Evolutionary conservation across 2,329 filamentous ascomycete genomes (phyloP).

Genomic region (Scortechinia acanthostroma): DNA sequence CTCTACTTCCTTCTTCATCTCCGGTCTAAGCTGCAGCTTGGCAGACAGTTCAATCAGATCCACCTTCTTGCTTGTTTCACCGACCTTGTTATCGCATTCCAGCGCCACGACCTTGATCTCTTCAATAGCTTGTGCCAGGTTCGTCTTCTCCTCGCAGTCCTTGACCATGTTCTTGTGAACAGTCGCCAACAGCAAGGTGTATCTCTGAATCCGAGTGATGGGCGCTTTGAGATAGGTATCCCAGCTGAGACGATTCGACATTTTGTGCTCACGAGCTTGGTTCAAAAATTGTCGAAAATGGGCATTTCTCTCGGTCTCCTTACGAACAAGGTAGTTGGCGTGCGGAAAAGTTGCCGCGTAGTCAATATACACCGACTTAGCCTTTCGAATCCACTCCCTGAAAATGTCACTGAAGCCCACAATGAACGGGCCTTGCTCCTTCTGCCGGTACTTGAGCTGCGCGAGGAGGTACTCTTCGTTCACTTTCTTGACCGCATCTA

Average conservation of each 20-base stretch:
- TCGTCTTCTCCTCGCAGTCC: constrained; percentile 84
- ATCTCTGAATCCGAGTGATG: constrained; percentile 85
- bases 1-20: constrained; percentile 67
- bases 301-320: constrained; percentile 77
- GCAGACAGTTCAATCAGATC: constrained; percentile 76
- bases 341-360: constrained; percentile 84
- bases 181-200: constrained; percentile 74
- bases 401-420: constrained; percentile 93
- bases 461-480: constrained; percentile 89
- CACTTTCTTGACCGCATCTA: constrained; percentile 79
- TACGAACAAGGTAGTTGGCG: constrained; percentile 75
- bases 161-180: constrained; percentile 77
- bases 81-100: constrained; percentile 87
- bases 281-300: constrained; percentile 83
- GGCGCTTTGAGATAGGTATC: constrained; percentile 90
- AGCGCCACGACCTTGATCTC: constrained; percentile 84
- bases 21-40: constrained; percentile 78
- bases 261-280: constrained; percentile 68
- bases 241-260: constrained; percentile 80
- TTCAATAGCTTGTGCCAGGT: constrained; percentile 75
- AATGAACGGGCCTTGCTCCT: constrained; percentile 93
- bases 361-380: constrained; percentile 79
- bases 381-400: constrained; percentile 95
- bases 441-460: constrained; percentile 91
- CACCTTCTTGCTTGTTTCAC: constrained; percentile 85